Evolutionary conservation across 768 basidiomycete genomes (phyloP).

Genomic region (Leccinum ochraceum): DNA sequence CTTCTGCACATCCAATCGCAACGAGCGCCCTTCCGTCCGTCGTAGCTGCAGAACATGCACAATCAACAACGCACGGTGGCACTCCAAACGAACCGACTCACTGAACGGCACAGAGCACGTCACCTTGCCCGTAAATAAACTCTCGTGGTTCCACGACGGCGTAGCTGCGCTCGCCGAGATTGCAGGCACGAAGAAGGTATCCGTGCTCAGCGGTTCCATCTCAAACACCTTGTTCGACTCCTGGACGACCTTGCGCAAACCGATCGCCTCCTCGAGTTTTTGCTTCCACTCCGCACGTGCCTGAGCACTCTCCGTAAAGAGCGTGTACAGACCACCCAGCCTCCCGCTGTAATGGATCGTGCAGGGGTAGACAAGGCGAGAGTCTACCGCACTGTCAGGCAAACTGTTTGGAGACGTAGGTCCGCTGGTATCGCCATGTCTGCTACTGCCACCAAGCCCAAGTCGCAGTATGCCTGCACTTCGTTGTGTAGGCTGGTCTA

Average conservation of each 20-base stretch:
- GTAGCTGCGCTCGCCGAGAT: conserved; percentile 45
- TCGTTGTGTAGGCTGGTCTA: conserved; percentile 75
- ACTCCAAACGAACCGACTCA: conserved; percentile 28
- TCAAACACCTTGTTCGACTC: conserved; percentile 96
- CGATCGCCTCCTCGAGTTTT: conserved; percentile 87
- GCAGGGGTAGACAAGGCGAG: conserved; percentile 82
- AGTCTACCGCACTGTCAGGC: conserved; percentile 53
- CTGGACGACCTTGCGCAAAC: conserved; percentile 80
- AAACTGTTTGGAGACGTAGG: conserved; percentile 26
- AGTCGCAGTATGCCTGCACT: conserved; percentile 70
- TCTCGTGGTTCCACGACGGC: conserved; percentile 69
- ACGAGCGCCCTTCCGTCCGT: conserved; percentile 84
- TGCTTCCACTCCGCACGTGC: conserved; percentile 85
- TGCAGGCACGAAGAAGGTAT: conserved; percentile 83
- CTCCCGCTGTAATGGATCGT: conserved; percentile 89
- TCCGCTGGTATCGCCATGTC: conserved; percentile 30
- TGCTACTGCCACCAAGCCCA: conserved; percentile 40
- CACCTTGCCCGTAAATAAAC: conserved; percentile 76
- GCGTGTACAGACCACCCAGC: conserved; percentile 79
- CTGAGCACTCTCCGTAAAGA: conserved; percentile 82
- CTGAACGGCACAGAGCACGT: conserved; percentile 96
- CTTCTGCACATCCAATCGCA: conserved; percentile 93
- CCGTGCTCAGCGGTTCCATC: conserved; percentile 83
- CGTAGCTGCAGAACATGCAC: conserved; percentile 52
- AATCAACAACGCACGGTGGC: conserved; percentile 1